Base-by-base conservation (phyloP, 495 filamentous ascomycete species). In the Immersiella caudata region DNA sequence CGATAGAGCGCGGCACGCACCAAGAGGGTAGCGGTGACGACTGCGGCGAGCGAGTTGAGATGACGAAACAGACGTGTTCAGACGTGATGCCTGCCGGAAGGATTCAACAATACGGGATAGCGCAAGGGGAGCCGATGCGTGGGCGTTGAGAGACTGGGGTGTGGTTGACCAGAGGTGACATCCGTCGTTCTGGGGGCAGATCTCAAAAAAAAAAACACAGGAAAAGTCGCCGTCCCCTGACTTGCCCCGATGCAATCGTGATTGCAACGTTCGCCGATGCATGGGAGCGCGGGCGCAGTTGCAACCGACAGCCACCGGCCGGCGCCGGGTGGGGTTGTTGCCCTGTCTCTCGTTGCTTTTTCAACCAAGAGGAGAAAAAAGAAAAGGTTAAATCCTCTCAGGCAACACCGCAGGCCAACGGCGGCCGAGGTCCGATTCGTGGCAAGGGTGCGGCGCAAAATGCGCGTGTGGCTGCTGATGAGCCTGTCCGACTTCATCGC, bases 171-270 rank as follows among this genome's bases (percentile, higher is more conserved):
- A 60, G 36, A 70, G 52, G 74, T 74, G 66, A 66, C 69, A 74
- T 70, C 67, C 62, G 70, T 54, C 16, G 25, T 55, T 66, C 40
- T 46, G 40, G 40, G 70, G 67, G 70, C 74, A 74, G 76, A 78
- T 78, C 75, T 75, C 68, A 50, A 66, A 66, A 69, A 69, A 50
- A 66, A 66, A 69, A 69, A 73, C 68, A 70, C 66, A 63, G n/a
- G 40, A n/a, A 57, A 65, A 67, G 66, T 59, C 69, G 60, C 50
- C 56, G 67, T 68, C 75, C 76, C 73, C 73, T 76, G 75, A 76
- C 73, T 78, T 75, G 67, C 36, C 76, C 76, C 72, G 75, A 78
- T 77, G 68, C 75, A 74, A 74, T 74, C 74, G 72, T 69, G 68
- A 73, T 72, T 79, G 76, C 67, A 79, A 79, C 76, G 72, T 76